A percentile compares a stretch with the other conserved stretches of the same genome.
phyloP scores from a whole-genome alignment of 2,329 filamentous ascomycete genomes.

The Cadophora sp. region DNA sequence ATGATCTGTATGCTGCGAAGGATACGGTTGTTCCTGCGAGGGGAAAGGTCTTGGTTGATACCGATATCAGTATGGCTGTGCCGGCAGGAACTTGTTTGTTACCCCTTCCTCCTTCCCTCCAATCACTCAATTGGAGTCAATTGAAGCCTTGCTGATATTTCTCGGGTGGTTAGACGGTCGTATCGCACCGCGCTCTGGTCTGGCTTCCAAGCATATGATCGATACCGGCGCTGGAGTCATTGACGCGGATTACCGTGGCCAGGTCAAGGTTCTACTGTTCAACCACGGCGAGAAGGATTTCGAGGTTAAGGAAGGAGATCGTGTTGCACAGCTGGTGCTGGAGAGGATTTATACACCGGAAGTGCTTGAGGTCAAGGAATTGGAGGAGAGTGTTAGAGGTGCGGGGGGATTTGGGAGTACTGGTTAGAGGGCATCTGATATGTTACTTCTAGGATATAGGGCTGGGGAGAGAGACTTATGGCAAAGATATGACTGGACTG shows the following conservation, averaged over 20 bases:
- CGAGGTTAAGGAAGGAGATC: slow-evolving; percentile 81
- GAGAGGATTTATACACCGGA: slow-evolving; percentile 95
- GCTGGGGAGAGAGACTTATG: too few species aligned
- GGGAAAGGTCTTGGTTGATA: slow-evolving; percentile 87
- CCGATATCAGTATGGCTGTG: slow-evolving; percentile 89
- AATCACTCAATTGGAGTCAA: neutral
- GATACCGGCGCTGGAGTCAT: slow-evolving; percentile 96
- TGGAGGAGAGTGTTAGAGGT: slow-evolving; percentile 90
- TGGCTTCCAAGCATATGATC: slow-evolving; percentile 94
- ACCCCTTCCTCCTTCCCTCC: slow-evolving; percentile 15
- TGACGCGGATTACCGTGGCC: slow-evolving; percentile 94
- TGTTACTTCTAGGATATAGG: neutral
- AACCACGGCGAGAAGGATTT: slow-evolving; percentile 89
- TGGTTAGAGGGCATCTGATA: slow-evolving; percentile 52
- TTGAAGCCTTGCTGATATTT: neutral
- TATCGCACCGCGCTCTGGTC: slow-evolving; percentile 87
- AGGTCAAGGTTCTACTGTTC: slow-evolving; percentile 93
- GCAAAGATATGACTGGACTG: slow-evolving; percentile 14
- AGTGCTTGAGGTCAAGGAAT: slow-evolving; percentile 84
- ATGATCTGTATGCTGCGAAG: slow-evolving; percentile 86
- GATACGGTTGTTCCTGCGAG: slow-evolving; percentile 78
- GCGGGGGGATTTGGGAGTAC: slow-evolving; percentile 93
- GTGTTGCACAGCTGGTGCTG: slow-evolving; percentile 90
- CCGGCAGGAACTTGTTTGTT: slow-evolving; percentile 86
- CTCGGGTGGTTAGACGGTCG: slow-evolving; percentile 70